A percentile compares a stretch with the other conserved stretches of the same genome.
Conservation (phyloP, 1,139 yeast genomes). For the Pichia sp. region DNA sequence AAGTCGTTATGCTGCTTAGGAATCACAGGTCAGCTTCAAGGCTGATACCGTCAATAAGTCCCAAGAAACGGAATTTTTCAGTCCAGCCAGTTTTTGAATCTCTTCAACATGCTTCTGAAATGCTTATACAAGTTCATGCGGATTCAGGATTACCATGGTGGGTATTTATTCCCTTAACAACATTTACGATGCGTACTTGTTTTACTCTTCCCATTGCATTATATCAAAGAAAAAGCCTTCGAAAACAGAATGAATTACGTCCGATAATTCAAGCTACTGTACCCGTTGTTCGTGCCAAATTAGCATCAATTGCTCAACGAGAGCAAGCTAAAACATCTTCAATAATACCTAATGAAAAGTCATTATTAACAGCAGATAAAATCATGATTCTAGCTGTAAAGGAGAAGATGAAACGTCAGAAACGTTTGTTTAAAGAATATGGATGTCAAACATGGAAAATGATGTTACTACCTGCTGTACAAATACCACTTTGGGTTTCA, state of each 20-base stretch:
- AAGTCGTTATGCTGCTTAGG: background rate
- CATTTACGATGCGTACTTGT: slow-evolving; percentile 54
- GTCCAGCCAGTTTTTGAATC: slow-evolving; percentile 16
- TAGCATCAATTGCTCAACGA: slow-evolving; percentile 49
- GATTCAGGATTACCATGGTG: slow-evolving; percentile 74
- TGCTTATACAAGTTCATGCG: slow-evolving; percentile 42
- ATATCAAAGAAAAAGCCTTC: slow-evolving; percentile 58
- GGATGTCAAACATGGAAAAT: slow-evolving; percentile 79
- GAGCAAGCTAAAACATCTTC: slow-evolving; percentile 25
- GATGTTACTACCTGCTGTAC: slow-evolving; percentile 62
- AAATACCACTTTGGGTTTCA: slow-evolving; percentile 82
- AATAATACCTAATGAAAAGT: slow-evolving; percentile 26
- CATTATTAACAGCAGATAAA: slow-evolving; percentile 66
- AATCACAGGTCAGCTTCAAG: background rate
- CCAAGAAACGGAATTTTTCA: slow-evolving; percentile 11
- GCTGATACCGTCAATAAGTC: background rate
- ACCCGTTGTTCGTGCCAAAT: slow-evolving; percentile 65
- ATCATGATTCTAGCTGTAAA: slow-evolving; percentile 65
- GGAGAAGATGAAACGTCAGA: slow-evolving; percentile 71
- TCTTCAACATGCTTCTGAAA: slow-evolving; percentile 19
- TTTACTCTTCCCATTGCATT: slow-evolving; percentile 78
- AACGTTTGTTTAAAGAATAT: slow-evolving; percentile 54
- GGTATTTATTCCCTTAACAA: slow-evolving; percentile 66
- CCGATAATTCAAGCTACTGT: slow-evolving; percentile 68
- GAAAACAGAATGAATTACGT: slow-evolving; percentile 60